phyloP scores from a whole-genome alignment of 495 filamentous ascomycete species.

The Daldinia childiae region DNA sequence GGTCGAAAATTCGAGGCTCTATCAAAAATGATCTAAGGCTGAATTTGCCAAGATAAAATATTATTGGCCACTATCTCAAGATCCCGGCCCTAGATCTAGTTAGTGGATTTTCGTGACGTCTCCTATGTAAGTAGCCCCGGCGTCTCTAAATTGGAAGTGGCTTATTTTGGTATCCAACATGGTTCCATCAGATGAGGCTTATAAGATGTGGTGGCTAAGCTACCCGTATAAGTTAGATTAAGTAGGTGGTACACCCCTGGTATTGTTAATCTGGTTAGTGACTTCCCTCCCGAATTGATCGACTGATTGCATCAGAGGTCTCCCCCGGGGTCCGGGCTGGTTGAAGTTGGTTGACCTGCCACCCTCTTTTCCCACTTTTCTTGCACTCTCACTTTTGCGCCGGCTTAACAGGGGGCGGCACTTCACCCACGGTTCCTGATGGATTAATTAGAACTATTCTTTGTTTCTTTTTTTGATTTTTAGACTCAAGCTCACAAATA shows the following conservation, averaged over 20 bases:
- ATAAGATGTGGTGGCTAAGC: slow-evolving; percentile 30
- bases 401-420: slow-evolving; percentile 26
- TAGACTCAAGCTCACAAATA: slow-evolving; percentile 10
- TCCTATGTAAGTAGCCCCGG: not conserved
- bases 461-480: slow-evolving; percentile 19
- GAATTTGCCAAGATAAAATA: slow-evolving; percentile 7
- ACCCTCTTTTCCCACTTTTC: slow-evolving; percentile 46
- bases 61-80: slow-evolving; percentile 25
- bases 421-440: slow-evolving; percentile 20
- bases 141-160: not conserved
- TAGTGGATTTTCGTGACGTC: not conserved
- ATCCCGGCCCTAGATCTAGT: slow-evolving; percentile 7
- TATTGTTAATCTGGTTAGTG: slow-evolving; percentile 1
- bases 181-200: slow-evolving; percentile 12
- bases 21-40: slow-evolving; percentile 32
- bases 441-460: slow-evolving; percentile 19
- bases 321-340: not conserved
- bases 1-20: slow-evolving; percentile 42
- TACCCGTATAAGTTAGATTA: not conserved
- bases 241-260: not conserved
- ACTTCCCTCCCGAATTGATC: slow-evolving; percentile 28
- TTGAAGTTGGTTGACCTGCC: slow-evolving; percentile 46
- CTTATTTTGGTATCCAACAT: not conserved
- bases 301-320: slow-evolving; percentile 40
- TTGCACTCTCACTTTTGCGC: slow-evolving; percentile 33